Base-by-base conservation (phyloP, 2,329 filamentous ascomycete species). In the Cercospora sp. region DNA sequence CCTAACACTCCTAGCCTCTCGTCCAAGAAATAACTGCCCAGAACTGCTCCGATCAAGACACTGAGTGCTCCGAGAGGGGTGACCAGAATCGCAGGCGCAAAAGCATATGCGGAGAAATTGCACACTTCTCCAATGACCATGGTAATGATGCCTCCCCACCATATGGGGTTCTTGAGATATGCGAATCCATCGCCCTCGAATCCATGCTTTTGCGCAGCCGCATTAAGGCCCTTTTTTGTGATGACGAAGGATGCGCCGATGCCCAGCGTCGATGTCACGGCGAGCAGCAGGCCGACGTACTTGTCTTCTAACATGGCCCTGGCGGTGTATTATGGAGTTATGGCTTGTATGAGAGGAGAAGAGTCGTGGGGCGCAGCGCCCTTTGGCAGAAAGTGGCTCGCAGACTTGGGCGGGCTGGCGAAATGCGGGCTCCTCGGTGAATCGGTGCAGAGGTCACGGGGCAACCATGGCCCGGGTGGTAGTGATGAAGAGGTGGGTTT, bases 51-150 rank as follows among this genome's bases (percentile, higher is more conserved):
- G 77, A 99, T 97, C 72, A 99, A 85, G 67, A 99, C 96, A 78
- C 92, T 95, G 70, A 99, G 86, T 66, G 95, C 95, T 70, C 95
- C 95, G 26, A 99, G 85, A 28, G 95, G 95, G 5, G 95, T 99
- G 49, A 99, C 95, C 63, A 99, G 86, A 81, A 99, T 99, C n/a
- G 95, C 96, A 49, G 95, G 95, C 73, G 95, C 95, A 81, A 98
- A 99, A 7, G 95, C 95, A 79, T 99, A 99, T 70, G 95, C 95
- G 61, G 94, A 94, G 79, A 99, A 99, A 81, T 99, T 99, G 82
- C 93, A 96, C 67, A 97, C 84, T 82, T 99, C 95, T 77, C 95
- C 95, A 55, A 96, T 82, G 69, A 93, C 91, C 88, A 99, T 88
- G 77, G 93, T 96, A 73, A 90, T 83, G 74, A 98, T 97, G 73